These are phyloP conservation scores for Solanum infundibuliforme DNA, from an alignment of 257 asterid species.

Conservation along the genomic window DNA sequence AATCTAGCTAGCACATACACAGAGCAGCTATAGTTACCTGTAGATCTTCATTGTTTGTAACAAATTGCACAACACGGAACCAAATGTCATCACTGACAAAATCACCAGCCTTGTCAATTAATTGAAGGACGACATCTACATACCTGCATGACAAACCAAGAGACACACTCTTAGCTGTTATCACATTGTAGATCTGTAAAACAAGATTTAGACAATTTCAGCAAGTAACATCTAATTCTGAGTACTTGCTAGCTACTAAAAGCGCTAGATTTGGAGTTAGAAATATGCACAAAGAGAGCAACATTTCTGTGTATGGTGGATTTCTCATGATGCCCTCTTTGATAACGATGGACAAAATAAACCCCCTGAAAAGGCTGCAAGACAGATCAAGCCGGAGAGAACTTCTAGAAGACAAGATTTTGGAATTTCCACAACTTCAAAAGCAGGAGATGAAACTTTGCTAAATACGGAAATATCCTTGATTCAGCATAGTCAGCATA, in stretches of 20 bases:
- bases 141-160: conserved; percentile 44
- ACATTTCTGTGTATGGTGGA: background rate
- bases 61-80: conserved; percentile 97
- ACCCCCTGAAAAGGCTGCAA: background rate
- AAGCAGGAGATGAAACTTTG: background rate
- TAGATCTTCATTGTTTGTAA: conserved; percentile 86
- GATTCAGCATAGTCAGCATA: background rate
- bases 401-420: background rate
- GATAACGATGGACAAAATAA: background rate
- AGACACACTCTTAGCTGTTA: background rate
- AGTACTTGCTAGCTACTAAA: background rate
- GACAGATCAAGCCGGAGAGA: background rate
- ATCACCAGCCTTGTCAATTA: conserved; percentile 98
- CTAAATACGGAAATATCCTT: background rate
- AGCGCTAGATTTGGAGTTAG: background rate
- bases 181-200: background rate
- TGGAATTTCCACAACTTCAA: background rate
- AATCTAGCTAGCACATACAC: background rate
- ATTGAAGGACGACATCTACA: conserved; percentile 92
- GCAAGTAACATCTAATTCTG: background rate
- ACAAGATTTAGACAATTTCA: background rate
- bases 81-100: conserved; percentile 96
- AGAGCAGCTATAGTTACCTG: conserved; percentile 41
- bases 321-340: background rate
- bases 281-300: background rate